Base-by-base conservation (phyloP, 805 yeast species). In the Limtongia smithiae region DNA sequence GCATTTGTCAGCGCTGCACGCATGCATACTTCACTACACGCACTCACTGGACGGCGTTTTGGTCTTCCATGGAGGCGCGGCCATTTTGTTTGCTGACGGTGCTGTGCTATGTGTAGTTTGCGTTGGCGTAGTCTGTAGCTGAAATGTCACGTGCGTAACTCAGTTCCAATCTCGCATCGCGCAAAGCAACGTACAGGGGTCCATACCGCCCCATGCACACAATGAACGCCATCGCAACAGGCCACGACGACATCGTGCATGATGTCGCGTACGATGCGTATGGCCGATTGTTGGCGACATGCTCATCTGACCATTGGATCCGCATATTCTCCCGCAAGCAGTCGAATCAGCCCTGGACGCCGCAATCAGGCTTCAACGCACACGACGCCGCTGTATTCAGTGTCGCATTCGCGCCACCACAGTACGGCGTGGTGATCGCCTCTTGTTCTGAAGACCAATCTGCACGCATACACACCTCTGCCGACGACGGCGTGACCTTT, bases 391-490 rank as follows among this genome's bases (percentile, higher is more conserved):
- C 89, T 50, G 79, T 93, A 22, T 85, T 88, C 18, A 79, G 83
- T 58, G 73, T 93, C 8, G 80, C 81, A 40, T 93, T 96, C 94
- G 96, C 97, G 0, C 84, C 87, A 43, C 98, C 98, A 1, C 94
- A 91, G 66, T 89, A 81, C 67, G 94, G 96, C 7, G 86, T 86
- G 62, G 71, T 93, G 2, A 67, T 93, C 21, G 95, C 95, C 1
- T 80, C 93, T 22, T 89, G 90, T 31, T 86, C 96, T 1, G 88
- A 84, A 66, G 99, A 93, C 63, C 77, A 95, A 46, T 85, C 95
- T 0, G 80, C 91, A 25, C 85, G 85, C 62, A 72, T 93, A 22
- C 93, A 96, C 94, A 95, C 88, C 65, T 97, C 91, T 62, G 81
- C 81, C 60, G 81, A 83, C 22, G 77, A 83, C n/a, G 95, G 96